phyloP scores from a whole-genome alignment of 2,329 filamentous ascomycete genomes.

The Coniochaeta pulveracea region DNA sequence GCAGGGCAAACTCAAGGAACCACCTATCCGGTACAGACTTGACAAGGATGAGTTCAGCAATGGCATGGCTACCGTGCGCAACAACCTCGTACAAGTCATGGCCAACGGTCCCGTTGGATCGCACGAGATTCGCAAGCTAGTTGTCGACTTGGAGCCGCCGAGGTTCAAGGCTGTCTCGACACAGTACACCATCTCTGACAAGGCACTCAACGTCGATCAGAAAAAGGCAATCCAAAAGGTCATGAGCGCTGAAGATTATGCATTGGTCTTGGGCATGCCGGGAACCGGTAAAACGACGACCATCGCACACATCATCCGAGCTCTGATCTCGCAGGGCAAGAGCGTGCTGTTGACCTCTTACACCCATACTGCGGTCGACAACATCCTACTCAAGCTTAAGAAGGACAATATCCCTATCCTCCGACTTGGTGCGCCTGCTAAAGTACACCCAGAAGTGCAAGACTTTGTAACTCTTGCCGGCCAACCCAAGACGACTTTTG shows the following conservation, averaged over 20 bases:
- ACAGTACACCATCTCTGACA: constrained; percentile 49
- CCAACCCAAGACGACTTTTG: constrained; percentile 62
- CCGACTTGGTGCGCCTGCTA: constrained; percentile 73
- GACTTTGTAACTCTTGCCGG: constrained; percentile 73
- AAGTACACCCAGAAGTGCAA: constrained; percentile 80
- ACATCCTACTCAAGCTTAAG: constrained; percentile 87
- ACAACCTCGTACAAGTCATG: constrained; percentile 92
- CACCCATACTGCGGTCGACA: constrained; percentile 96
- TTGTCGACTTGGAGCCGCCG: constrained; percentile 67
- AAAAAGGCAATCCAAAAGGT: constrained; percentile 81
- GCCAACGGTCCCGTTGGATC: constrained; percentile 62
- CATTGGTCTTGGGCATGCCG: constrained; percentile 95
- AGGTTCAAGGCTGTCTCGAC: constrained; percentile 58
- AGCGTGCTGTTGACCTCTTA: constrained; percentile 90
- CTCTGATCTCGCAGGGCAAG: constrained; percentile 79
- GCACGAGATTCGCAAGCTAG: constrained; percentile 61
- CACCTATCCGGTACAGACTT: constrained; percentile 63
- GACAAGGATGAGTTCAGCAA: constrained; percentile 99
- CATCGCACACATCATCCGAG: constrained; percentile 92
- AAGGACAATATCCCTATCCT: constrained; percentile 67
- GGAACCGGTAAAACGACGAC: constrained; percentile 98
- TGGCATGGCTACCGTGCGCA: constrained; percentile 88
- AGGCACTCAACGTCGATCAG: constrained; percentile 79
- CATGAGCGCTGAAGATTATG: constrained; percentile 91
- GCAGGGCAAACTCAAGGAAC: constrained; percentile 36